These are phyloP conservation scores for Mitragyna speciosa DNA, from an alignment of 257 asterid genomes.

Conservation along the genomic window DNA sequence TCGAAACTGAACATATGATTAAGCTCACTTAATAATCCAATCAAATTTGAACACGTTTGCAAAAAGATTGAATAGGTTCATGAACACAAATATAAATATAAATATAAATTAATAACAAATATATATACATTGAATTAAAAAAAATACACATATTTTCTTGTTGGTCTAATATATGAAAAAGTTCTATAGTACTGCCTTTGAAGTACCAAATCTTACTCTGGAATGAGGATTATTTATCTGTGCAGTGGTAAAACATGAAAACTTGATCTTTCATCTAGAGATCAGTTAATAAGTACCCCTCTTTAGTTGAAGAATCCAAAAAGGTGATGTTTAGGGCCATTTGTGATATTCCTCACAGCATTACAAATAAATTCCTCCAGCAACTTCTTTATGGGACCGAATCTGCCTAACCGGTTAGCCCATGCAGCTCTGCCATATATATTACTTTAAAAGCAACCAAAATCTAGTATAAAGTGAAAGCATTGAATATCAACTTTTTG, in stretches of 20 bases:
- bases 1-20: no score
- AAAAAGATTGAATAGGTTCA: no score
- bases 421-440: not conserved
- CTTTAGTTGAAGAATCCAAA: conserved; percentile 30
- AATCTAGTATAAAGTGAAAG: conserved; percentile 37
- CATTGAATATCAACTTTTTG: conserved; percentile 29
- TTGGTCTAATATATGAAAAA: not conserved
- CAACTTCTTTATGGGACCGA: conserved; percentile 50
- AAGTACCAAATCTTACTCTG: not conserved
- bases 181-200: not conserved
- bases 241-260: not conserved
- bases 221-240: not conserved
- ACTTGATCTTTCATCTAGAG: not conserved
- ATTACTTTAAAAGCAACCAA: conserved; percentile 27
- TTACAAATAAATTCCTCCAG: conserved; percentile 30
- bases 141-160: no score
- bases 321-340: conserved; percentile 26
- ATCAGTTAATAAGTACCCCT: not conserved
- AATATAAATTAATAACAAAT: no score
- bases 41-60: no score
- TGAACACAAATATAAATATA: no score
- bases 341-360: conserved; percentile 35
- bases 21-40: no score
- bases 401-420: conserved; percentile 34
- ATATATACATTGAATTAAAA: no score